These are phyloP conservation scores for Naganishia albida DNA, from an alignment of 1,284 basidiomycete species.

Conservation along the genomic window DNA sequence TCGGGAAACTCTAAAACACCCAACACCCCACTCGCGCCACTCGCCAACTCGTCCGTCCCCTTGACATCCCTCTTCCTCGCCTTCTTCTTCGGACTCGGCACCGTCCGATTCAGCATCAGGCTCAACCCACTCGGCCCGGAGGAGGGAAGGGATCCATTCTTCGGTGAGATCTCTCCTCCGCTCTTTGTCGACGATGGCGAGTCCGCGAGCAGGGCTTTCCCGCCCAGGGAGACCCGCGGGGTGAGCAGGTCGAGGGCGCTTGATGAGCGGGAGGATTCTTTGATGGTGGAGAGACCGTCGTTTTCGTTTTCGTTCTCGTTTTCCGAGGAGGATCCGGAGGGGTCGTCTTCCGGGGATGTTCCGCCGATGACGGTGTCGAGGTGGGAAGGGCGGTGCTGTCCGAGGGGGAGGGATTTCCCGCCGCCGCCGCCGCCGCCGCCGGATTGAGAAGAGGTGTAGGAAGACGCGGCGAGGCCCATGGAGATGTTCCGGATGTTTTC, in stretches of 20 bases:
- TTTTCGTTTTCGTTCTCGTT: background rate
- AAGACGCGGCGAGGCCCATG: slow-evolving; percentile 21
- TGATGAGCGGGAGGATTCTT: slow-evolving; percentile 3
- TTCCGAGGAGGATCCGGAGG: background rate
- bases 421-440: too few species aligned
- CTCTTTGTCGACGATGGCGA: background rate
- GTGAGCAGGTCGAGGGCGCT: background rate
- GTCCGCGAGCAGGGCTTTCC: slow-evolving; percentile 10
- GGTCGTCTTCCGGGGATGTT: background rate
- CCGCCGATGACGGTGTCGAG: slow-evolving; percentile 1
- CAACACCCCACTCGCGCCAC: background rate
- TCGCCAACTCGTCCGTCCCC: slow-evolving; percentile 9
- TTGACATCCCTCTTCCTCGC: background rate
- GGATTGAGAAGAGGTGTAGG: slow-evolving; percentile 22
- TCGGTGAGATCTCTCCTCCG: background rate
- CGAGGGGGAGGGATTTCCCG: background rate
- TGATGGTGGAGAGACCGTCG: slow-evolving; percentile 11
- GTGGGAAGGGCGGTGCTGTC: background rate
- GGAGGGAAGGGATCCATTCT: background rate
- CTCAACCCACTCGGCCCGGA: slow-evolving; percentile 15
- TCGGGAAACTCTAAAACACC: background rate
- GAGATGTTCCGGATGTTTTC: slow-evolving; percentile 20
- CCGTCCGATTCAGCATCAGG: slow-evolving; percentile 4
- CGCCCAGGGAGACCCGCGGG: background rate
- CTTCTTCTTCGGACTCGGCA: background rate